Base-by-base conservation (phyloP, 768 basidiomycete genomes). In the Auricularia auricula-judae region DNA sequence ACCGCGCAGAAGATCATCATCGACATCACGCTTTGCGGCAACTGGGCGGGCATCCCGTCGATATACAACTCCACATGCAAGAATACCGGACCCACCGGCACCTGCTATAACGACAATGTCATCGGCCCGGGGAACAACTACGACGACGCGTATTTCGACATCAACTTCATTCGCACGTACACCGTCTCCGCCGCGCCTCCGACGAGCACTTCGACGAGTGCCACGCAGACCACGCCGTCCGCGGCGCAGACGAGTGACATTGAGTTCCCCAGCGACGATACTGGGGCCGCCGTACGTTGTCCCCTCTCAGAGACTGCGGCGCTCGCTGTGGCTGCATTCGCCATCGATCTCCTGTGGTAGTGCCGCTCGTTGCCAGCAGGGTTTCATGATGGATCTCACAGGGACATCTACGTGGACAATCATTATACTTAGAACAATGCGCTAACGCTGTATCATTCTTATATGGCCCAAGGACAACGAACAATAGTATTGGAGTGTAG, bases 101-200 rank as follows among this genome's bases (percentile, higher is more conserved):
- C 10, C 23, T 59, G 56, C 23, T 59, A 86, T 71, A 75, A 79
- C 23, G 80, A 82, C 70, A 80, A 80, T 68, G 84, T 87, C 35
- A 77, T 81, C 4, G 82, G 84, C 12, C 73, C 80, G 8, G 83
- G 83, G 12, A 79, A 78, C 18, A 79, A 78, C 62, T 86, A 79
- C 72, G 82, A 82, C 72, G 68, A 78, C 12, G 84, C 85, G 1
- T 86, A 82, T 73, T 91, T 88, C 68, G 86, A 89, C 72, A 78
- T 90, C 70, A 78, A 79, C 63, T 85, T 84, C 67, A 74, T 91
- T 36, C 84, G 85, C 18, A 82, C 84, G 11, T 88, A 86, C 70
- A 76, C 79, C 12, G 79, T 76, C 0, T 69, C 66, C 10, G 54
- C 29, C 8, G 14, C 54, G 12, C 14, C 56, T 5, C 56, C 56